Percentiles rank a stretch among this genome's conserved stretches.
Conservation (phyloP, 495 filamentous ascomycete species). For the Aspergillus leporis region DNA sequence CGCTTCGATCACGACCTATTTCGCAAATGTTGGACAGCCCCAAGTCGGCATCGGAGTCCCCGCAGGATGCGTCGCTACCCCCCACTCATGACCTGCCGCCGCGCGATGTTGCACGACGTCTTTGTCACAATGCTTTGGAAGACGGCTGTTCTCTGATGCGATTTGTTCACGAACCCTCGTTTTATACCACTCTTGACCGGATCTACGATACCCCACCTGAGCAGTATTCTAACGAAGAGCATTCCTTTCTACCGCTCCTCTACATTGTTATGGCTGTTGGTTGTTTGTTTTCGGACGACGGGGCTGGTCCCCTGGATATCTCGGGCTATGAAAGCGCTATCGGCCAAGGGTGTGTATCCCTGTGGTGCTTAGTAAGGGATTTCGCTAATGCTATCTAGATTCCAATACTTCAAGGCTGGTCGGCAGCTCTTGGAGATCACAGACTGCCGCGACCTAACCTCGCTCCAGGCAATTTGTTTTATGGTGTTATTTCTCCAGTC, state of each 20-base stretch:
- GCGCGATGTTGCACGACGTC: conserved; percentile 60
- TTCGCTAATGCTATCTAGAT: conserved; percentile 46
- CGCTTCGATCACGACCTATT: conserved; percentile 34
- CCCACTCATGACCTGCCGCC: conserved; percentile 70
- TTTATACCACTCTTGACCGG: conserved; percentile 73
- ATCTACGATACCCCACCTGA: conserved; percentile 75
- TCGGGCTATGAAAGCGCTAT: conserved; percentile 71
- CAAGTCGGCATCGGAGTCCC: conserved; percentile 61
- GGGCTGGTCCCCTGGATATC: conserved; percentile 46
- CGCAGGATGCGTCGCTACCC: conserved; percentile 50
- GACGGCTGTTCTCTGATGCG: conserved; percentile 82
- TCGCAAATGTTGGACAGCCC: conserved; percentile 71
- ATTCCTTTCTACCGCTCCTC: conserved; percentile 77
- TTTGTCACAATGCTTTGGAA: conserved; percentile 78
- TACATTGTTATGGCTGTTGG: conserved; percentile 86
- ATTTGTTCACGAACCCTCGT: conserved; percentile 86
- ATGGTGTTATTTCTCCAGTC: conserved; percentile 94
- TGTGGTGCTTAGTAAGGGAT: neutral
- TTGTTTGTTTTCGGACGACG: conserved; percentile 69
- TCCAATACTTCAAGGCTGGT: conserved; percentile 81
- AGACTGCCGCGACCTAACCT: conserved; percentile 82
- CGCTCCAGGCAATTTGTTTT: conserved; percentile 83
- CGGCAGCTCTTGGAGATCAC: conserved; percentile 85
- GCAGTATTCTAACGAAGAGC: conserved; percentile 70
- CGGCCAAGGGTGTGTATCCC: conserved; percentile 69